A percentile compares a stretch with the other conserved stretches of the same genome.
phyloP scores from a whole-genome alignment of 2,329 filamentous ascomycete species.

The Talaromyces marneffei region DNA sequence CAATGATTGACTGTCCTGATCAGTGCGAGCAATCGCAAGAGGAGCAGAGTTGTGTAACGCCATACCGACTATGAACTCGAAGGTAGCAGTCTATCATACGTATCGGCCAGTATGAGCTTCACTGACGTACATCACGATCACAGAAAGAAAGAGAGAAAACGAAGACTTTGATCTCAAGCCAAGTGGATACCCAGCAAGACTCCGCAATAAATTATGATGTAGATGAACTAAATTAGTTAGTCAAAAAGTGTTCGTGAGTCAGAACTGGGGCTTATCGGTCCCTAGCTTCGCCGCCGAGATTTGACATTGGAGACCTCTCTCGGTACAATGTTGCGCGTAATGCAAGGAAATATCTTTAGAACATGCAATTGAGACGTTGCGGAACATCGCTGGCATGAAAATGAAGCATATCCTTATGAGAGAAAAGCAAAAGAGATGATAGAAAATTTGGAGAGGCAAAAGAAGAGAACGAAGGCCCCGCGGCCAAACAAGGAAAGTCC shows the following conservation, averaged over 20 bases:
- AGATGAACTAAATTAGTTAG: background rate
- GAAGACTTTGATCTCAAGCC: background rate
- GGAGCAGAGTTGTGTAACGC: constrained; percentile 21
- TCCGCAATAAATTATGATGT: background rate
- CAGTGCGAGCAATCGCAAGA: constrained; percentile 21
- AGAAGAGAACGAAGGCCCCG: background rate
- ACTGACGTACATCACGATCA: background rate
- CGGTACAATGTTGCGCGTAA: background rate
- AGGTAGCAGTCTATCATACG: background rate
- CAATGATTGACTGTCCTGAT: constrained; percentile 42
- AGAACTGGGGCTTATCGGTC: background rate
- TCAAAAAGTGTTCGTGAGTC: constrained; percentile 1
- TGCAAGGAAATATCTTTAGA: background rate
- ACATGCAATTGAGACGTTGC: background rate
- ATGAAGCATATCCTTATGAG: too few species aligned
- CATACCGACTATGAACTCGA: constrained; percentile 28
- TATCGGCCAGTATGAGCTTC: background rate
- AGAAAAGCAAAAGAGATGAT: background rate
- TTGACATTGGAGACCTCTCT: background rate
- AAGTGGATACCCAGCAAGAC: background rate
- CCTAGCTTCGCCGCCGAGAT: constrained; percentile 1
- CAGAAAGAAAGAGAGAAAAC: background rate
- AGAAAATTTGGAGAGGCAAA: background rate
- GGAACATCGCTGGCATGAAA: too few species aligned
- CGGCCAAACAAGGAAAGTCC: constrained; percentile 11